A percentile compares a stretch with the other conserved stretches of the same genome.
Evolutionary conservation across 805 yeast genomes (phyloP).

Genomic region (Schwanniomyces pseudopolymorphus): DNA sequence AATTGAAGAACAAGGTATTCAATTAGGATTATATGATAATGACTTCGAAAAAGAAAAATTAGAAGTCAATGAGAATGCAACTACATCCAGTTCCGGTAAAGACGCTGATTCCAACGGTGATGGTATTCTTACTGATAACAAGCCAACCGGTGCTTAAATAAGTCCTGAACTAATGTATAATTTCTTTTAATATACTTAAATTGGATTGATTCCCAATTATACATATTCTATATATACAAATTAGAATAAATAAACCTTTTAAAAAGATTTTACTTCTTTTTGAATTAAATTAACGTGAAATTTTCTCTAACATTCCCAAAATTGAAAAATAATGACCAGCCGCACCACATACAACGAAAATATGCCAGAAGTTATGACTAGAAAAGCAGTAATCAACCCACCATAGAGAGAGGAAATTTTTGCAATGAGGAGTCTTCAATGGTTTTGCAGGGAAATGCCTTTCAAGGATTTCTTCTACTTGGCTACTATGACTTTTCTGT

Average conservation of each 20-base stretch:
- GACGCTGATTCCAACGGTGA: constrained; percentile 7
- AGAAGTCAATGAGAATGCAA: constrained; percentile 21
- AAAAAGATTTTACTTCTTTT: not conserved
- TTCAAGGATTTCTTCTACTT: constrained; percentile 28
- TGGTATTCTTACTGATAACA: constrained; percentile 1
- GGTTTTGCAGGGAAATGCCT: constrained; percentile 39
- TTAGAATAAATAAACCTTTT: not conserved
- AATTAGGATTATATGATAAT: constrained; percentile 53
- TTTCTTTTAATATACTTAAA: not conserved
- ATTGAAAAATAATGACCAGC: constrained; percentile 83
- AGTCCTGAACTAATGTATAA: not conserved
- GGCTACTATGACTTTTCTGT: constrained; percentile 13
- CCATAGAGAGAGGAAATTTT: constrained; percentile 60
- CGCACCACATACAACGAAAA: constrained; percentile 87
- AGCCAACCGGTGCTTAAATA: constrained; percentile 5
- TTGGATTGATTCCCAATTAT: not conserved
- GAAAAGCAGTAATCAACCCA: constrained; percentile 77
- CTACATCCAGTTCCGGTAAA: constrained; percentile 16
- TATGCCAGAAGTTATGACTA: constrained; percentile 93
- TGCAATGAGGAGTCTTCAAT: constrained; percentile 30
- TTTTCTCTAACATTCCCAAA: constrained; percentile 61
- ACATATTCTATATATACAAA: not conserved
- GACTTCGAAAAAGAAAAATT: constrained; percentile 42
- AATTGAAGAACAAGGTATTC: constrained; percentile 59
- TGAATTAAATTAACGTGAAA: constrained; percentile 7